Evolutionary conservation across 2,329 filamentous ascomycete genomes (phyloP), one percentile per base, ranked within the genome.

Genomic region (Raffaelea arxii): DNA sequence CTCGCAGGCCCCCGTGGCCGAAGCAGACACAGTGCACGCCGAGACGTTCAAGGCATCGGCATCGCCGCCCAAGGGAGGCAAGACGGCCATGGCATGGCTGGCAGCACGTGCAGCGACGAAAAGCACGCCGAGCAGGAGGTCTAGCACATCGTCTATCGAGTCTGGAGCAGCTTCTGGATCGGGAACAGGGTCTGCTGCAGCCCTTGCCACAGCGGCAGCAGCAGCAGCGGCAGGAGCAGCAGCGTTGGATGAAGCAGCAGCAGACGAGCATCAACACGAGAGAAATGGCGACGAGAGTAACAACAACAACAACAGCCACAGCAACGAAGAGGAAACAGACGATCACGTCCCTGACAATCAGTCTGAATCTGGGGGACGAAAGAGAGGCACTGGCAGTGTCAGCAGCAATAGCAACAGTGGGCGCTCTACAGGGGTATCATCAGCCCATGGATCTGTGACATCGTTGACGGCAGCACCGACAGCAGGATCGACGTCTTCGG

Each of bases 1-100:
- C 47, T 74, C 75, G 23, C 74, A 82, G 2, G 74, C 78, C 46
- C 82, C 86, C 2, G 68, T 82, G 19, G 75, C 90, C 6, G 79
- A 77, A 25, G 79, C 81, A 1, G 82, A 88, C 55, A 71, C 75
- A 27, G 72, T 77, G 1, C 81, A 82, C 51, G 78, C 80, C 19
- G 82, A 88, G 50, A 70, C 80, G 12, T 75, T 77, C 53, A 77
- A 75, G 50, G 70, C 74, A 14, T 75, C 72, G 4, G 70, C 69
- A 2, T 75, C 74, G 25, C 71, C 72, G 5, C 73, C 75, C 2
- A 75, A 80, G 32, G 71, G 79, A 43, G 70, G 70, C 49, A 41
- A 48, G 21, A 76, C 70, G 53, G 71, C 75, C 23, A 86, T 89
- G 71, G 81, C 82, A 46, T 80, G 78, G 35, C 68, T 86, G 35